Evolutionary conservation across 176 grass and related monocot genomes (phyloP).

Genomic region (Triticum timopheevii): DNA sequence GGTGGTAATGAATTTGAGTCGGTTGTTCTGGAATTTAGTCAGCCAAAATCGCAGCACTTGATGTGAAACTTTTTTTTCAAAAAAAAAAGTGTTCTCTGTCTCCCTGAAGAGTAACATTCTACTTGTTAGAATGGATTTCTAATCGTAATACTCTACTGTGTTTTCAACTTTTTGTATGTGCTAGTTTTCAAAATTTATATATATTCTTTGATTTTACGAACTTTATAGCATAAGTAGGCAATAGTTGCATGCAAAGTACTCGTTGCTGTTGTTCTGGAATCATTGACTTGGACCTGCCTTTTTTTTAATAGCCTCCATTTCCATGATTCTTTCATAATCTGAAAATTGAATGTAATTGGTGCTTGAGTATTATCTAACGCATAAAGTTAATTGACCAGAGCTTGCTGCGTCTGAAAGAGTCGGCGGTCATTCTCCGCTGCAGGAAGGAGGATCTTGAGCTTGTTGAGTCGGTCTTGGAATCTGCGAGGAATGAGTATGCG

Average conservation of each 20-base stretch:
- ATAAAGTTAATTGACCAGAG: constrained; percentile 50
- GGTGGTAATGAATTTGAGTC: background rate
- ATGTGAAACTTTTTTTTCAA: background rate
- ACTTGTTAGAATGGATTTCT: background rate
- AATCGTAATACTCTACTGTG: background rate
- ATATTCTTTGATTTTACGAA: background rate
- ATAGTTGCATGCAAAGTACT: background rate
- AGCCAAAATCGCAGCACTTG: background rate
- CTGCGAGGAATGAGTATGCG: constrained; percentile 66
- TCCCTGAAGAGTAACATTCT: background rate
- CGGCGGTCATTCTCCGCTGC: constrained; percentile 69
- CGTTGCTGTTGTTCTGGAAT: background rate
- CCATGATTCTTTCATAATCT: background rate
- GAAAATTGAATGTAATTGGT: constrained; percentile 20
- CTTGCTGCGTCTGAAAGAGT: constrained; percentile 70
- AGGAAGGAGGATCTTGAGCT: constrained; percentile 62
- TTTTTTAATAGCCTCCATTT: background rate
- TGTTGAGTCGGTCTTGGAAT: constrained; percentile 70
- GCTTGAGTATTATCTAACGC: constrained; percentile 13
- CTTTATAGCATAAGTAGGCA: background rate
- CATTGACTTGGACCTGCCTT: background rate
- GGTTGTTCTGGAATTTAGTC: background rate
- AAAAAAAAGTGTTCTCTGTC: background rate
- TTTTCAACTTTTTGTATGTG: background rate
- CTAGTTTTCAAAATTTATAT: background rate